A percentile compares a stretch with the other conserved stretches of the same genome.
phyloP scores from a whole-genome alignment of 164 flowering plant genomes.

The Aristolochia californica region DNA sequence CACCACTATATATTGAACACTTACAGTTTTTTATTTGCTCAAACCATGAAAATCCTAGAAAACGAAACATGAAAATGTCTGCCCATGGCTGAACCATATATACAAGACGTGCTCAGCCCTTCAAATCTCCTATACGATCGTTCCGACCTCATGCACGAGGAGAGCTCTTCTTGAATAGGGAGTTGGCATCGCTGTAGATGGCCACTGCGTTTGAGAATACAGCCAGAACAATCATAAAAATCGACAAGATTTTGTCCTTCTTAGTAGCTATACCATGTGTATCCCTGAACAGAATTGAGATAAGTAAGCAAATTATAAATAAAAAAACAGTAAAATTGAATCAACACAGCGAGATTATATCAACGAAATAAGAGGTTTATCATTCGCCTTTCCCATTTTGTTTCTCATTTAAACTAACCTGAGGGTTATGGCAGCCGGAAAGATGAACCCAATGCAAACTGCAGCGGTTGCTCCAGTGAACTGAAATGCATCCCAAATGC shows the following conservation, averaged over 20 bases:
- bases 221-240: constrained; percentile 78
- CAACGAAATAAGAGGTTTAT: background rate
- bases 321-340: background rate
- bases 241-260: constrained; percentile 56
- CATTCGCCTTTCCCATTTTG: too few relatives aligned
- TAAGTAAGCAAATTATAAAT: background rate
- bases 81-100: background rate
- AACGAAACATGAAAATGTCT: background rate
- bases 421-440: constrained; percentile 74
- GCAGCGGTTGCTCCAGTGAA: constrained; percentile 97
- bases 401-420: constrained; percentile 32
- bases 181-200: constrained; percentile 78
- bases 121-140: too few relatives aligned
- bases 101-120: too few relatives aligned
- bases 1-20: too few relatives aligned
- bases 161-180: constrained; percentile 50
- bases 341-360: background rate
- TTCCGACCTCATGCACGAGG: constrained; percentile 24
- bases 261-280: constrained; percentile 57
- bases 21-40: too few relatives aligned
- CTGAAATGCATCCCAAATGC: constrained; percentile 99
- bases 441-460: constrained; percentile 88
- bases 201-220: constrained; percentile 75
- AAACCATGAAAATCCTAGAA: background rate
- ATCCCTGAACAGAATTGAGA: constrained; percentile 44